Conservation (phyloP, 345 rosid genomes). For the Psidium guajava region DNA sequence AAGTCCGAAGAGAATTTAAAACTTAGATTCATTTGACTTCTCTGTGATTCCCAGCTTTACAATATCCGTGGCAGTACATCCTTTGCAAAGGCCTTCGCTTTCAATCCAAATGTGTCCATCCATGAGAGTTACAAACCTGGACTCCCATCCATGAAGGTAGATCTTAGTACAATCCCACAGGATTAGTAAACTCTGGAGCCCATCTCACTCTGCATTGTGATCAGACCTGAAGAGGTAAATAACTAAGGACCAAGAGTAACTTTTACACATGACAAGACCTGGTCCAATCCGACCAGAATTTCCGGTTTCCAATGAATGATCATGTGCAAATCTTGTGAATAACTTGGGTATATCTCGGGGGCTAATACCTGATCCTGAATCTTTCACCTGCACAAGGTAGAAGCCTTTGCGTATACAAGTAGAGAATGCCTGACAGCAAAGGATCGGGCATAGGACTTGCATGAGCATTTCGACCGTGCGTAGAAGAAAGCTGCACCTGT, state of each 20-base stretch:
- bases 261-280: conserved; percentile 94
- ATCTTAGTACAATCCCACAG: background rate
- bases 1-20: background rate
- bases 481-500: conserved; percentile 44
- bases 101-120: conserved; percentile 95
- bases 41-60: conserved; percentile 68
- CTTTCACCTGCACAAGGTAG: conserved; percentile 65
- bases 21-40: conserved; percentile 38
- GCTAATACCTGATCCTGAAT: conserved; percentile 72
- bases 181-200: background rate
- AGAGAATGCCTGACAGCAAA: background rate
- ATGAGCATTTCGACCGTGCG: background rate
- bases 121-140: conserved; percentile 96
- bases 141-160: conserved; percentile 1
- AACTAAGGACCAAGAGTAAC: conserved; percentile 26
- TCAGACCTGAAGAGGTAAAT: background rate
- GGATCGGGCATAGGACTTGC: background rate
- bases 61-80: conserved; percentile 71
- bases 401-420: background rate
- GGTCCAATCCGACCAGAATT: conserved; percentile 84
- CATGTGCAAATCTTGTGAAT: conserved; percentile 86
- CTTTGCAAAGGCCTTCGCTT: conserved; percentile 94
- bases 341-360: conserved; percentile 81
- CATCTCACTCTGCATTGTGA: background rate
- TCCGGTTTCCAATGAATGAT: conserved; percentile 48